Percentiles rank a stretch among this genome's conserved stretches.
phyloP scores from a whole-genome alignment of 768 basidiomycete species.

The Boletus pseudopeckii region DNA sequence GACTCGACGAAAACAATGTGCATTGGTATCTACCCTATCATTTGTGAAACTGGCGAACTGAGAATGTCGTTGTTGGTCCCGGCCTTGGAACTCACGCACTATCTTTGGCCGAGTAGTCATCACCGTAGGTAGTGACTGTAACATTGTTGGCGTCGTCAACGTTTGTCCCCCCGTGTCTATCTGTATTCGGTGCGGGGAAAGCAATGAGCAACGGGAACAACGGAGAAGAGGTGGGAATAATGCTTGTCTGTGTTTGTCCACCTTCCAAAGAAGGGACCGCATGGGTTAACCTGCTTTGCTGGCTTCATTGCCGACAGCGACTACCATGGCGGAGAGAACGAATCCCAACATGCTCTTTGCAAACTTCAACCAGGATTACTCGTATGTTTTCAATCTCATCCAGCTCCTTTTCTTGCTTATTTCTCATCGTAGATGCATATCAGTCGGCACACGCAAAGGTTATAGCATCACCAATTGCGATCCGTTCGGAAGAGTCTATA shows the following conservation, averaged over 20 bases:
- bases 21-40: neutral
- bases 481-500: conserved; percentile 94
- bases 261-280: conserved; percentile 8
- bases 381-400: conserved; percentile 44
- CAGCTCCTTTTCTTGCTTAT: neutral
- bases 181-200: too few relatives aligned
- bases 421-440: conserved; percentile 62
- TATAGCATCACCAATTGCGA: conserved; percentile 98
- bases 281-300: neutral
- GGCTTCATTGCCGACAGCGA: conserved; percentile 2
- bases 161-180: too few relatives aligned
- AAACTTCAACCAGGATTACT: conserved; percentile 98
- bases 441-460: conserved; percentile 91
- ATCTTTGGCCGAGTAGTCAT: neutral
- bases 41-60: neutral
- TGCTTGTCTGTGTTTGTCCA: conserved; percentile 17
- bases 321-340: conserved; percentile 36
- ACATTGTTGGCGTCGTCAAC: too few relatives aligned
- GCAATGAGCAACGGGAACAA: too few relatives aligned
- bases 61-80: too few relatives aligned
- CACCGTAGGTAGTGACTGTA: neutral
- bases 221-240: neutral
- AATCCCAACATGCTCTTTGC: conserved; percentile 70
- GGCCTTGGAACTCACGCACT: too few relatives aligned
- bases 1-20: neutral